Conservation (phyloP, 768 basidiomycete genomes). For the Cyclocybe aegerita region DNA sequence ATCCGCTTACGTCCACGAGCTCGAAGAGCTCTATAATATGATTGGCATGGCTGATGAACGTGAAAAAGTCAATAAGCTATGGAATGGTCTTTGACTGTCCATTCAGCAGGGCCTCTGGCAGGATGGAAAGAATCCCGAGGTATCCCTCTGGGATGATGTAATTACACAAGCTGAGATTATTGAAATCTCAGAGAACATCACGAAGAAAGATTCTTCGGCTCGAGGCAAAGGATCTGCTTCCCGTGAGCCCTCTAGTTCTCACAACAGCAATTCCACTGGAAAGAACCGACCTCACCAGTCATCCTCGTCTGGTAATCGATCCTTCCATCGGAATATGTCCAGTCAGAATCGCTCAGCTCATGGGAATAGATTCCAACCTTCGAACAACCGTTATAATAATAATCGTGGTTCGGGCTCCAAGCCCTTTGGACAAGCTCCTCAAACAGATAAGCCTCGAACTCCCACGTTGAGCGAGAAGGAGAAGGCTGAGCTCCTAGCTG, state of each 20-base stretch:
- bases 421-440: not conserved
- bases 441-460: not conserved
- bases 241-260: not conserved
- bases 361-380: not conserved
- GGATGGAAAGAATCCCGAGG: constrained; percentile 27
- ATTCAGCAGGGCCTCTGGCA: constrained; percentile 30
- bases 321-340: not conserved
- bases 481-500: constrained; percentile 6
- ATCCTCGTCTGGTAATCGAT: constrained; percentile 1
- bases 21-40: constrained; percentile 32
- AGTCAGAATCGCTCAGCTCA: not conserved
- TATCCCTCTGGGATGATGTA: constrained; percentile 24
- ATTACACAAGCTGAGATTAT: constrained; percentile 23
- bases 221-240: not conserved
- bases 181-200: constrained; percentile 16
- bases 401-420: not conserved
- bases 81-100: constrained; percentile 24
- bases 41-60: constrained; percentile 26
- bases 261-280: not conserved
- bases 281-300: not conserved
- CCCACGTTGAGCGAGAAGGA: constrained; percentile 10
- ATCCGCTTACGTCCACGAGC: constrained; percentile 30
- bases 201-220: not conserved
- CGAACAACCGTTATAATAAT: too few species aligned
- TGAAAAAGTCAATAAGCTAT: constrained; percentile 32